Percentiles rank a stretch among this genome's conserved stretches.
phyloP scores from a whole-genome alignment of 106 monocot species.

The Dioscorea alata region DNA sequence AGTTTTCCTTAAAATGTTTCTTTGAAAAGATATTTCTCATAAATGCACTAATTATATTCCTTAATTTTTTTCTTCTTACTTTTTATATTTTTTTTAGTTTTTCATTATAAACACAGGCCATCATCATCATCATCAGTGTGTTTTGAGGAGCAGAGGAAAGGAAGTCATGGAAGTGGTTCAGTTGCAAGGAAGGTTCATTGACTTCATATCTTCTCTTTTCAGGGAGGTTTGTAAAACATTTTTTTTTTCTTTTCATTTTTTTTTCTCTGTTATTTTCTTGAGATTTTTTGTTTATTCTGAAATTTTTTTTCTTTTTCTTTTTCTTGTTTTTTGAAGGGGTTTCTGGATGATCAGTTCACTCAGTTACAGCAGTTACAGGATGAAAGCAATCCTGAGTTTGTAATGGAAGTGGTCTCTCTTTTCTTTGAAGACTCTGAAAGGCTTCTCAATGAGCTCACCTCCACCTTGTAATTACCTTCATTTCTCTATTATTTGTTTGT shows the following conservation, averaged over 20 bases:
- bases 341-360: constrained; percentile 54
- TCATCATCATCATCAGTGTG: not conserved
- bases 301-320: not conserved
- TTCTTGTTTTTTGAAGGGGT: constrained; percentile 26
- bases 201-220: constrained; percentile 35
- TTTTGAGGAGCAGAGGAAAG: not conserved
- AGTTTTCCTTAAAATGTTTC: not conserved
- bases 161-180: constrained; percentile 31
- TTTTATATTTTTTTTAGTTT: not conserved
- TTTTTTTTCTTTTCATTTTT: not conserved
- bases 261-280: not conserved
- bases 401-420: constrained; percentile 46
- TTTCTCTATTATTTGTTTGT: not conserved
- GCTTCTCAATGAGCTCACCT: constrained; percentile 41
- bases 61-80: not conserved
- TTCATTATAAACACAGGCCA: not conserved
- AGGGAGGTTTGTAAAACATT: constrained; percentile 15
- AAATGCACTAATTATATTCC: not conserved
- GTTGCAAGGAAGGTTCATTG: constrained; percentile 28
- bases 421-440: constrained; percentile 55
- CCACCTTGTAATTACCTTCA: constrained; percentile 22
- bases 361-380: constrained; percentile 67
- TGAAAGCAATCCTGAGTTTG: constrained; percentile 50
- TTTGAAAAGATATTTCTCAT: not conserved
- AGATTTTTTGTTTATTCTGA: not conserved